These are phyloP conservation scores for Phytophthora quininea DNA, from an alignment of 352 stramenopile species.

Conservation along the genomic window DNA sequence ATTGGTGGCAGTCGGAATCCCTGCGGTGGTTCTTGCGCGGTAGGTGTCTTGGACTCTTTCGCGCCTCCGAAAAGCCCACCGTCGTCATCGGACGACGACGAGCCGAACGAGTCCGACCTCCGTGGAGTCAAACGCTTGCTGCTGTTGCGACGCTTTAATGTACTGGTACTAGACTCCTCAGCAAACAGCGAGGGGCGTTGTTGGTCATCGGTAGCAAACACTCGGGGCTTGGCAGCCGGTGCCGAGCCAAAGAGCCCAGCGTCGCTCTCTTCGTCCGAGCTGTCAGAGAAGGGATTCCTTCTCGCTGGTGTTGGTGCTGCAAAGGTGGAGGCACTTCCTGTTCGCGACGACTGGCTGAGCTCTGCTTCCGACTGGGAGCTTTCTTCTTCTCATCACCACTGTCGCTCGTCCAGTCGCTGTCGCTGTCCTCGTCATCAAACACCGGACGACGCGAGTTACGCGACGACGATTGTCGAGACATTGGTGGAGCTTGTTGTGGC, in stretches of 20 bases:
- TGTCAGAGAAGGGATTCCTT: slow-evolving; percentile 63
- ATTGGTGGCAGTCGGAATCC: slow-evolving; percentile 38
- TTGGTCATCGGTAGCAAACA: slow-evolving; percentile 36
- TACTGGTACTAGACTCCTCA: slow-evolving; percentile 35
- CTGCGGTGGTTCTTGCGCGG: slow-evolving; percentile 17
- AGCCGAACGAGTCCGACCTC: slow-evolving; percentile 55
- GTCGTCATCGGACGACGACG: slow-evolving; percentile 46
- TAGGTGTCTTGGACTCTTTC: slow-evolving; percentile 22
- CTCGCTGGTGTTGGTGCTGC: slow-evolving; percentile 25
- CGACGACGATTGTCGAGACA: slow-evolving; percentile 17
- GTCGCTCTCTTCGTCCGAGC: slow-evolving; percentile 66
- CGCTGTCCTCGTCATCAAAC: slow-evolving; percentile 52
- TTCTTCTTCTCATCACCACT: slow-evolving; percentile 38
- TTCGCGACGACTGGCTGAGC: slow-evolving; percentile 15
- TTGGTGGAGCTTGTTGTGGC: slow-evolving; percentile 20
- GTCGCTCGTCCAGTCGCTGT: slow-evolving; percentile 63
- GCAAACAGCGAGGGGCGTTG: slow-evolving; percentile 38
- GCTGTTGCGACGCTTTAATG: slow-evolving; percentile 22
- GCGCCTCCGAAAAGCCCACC: slow-evolving; percentile 53
- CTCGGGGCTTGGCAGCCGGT: slow-evolving; percentile 20
- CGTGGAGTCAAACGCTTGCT: slow-evolving; percentile 33
- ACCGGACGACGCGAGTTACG: slow-evolving; percentile 36
- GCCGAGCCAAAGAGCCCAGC: slow-evolving; percentile 58
- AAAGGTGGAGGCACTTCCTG: slow-evolving; percentile 29
- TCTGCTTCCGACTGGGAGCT: slow-evolving; percentile 25